Conservation (phyloP, 352 stramenopile species). For the Globisporangium irregulare region DNA sequence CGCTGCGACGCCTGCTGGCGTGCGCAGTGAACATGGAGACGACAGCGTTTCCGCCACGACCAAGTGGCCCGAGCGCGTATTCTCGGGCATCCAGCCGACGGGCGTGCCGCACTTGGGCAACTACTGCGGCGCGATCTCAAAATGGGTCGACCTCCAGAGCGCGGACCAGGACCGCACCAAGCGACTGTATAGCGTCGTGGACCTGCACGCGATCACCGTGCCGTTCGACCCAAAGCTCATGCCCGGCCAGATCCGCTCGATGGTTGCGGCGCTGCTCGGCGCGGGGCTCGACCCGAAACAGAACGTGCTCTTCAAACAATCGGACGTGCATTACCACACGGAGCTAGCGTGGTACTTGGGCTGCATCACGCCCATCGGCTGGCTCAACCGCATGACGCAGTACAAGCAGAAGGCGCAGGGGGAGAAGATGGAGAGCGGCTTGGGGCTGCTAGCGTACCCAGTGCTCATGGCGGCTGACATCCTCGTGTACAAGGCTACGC, state of each 20-base stretch:
- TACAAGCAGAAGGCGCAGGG: slow-evolving; percentile 97
- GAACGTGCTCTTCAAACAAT: slow-evolving; percentile 82
- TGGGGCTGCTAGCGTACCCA: slow-evolving; percentile 97
- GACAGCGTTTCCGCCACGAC: background rate
- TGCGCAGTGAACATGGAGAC: background rate
- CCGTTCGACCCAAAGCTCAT: slow-evolving; percentile 91
- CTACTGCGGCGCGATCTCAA: slow-evolving; percentile 97
- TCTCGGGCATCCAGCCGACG: slow-evolving; percentile 98
- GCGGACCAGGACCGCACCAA: slow-evolving; percentile 15
- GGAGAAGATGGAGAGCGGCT: slow-evolving; percentile 70
- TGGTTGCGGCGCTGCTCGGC: slow-evolving; percentile 94
- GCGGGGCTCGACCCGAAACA: slow-evolving; percentile 84
- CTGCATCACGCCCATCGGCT: slow-evolving; percentile 97
- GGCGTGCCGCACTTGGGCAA: slow-evolving; percentile 98
- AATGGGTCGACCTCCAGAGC: slow-evolving; percentile 96
- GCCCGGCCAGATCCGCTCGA: slow-evolving; percentile 85
- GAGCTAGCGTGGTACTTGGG: slow-evolving; percentile 98
- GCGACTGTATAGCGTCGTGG: slow-evolving; percentile 87
- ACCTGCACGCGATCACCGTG: slow-evolving; percentile 98
- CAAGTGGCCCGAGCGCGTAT: slow-evolving; percentile 57
- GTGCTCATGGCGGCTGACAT: slow-evolving; percentile 99
- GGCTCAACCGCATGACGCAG: slow-evolving; percentile 99
- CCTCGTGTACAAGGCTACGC: slow-evolving; percentile 96
- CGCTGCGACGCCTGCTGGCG: slow-evolving; percentile 5
- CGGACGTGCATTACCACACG: slow-evolving; percentile 82